phyloP scores from a whole-genome alignment of 441 rosid genomes.

The Jatropha podagrica region DNA sequence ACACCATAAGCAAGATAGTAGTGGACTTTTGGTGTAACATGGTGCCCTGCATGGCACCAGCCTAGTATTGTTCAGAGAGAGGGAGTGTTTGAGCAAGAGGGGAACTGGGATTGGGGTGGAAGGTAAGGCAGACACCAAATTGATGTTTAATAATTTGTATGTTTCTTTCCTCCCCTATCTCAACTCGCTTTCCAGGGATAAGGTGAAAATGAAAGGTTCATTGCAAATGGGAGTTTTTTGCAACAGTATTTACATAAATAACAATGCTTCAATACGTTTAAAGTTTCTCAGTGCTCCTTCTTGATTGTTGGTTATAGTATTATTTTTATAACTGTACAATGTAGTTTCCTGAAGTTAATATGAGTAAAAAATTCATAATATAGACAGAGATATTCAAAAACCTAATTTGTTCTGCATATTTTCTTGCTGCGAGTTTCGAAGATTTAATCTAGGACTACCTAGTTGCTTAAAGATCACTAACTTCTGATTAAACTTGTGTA shows the following conservation, averaged over 20 bases:
- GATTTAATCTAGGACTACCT: too few species aligned
- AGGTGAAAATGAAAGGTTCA: not conserved
- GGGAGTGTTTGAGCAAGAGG: too few species aligned
- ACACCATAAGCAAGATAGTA: not conserved
- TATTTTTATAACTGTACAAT: not conserved
- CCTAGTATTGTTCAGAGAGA: not conserved
- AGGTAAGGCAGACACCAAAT: not conserved
- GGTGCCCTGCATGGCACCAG: not conserved
- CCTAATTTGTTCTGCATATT: not conserved
- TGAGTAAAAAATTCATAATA: not conserved
- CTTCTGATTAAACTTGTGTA: not conserved
- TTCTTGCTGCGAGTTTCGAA: not conserved
- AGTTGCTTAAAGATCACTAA: too few species aligned
- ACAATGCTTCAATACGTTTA: not conserved
- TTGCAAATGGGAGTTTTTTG: not conserved
- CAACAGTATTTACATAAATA: not conserved
- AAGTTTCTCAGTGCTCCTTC: not conserved
- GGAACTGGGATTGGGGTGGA: not conserved
- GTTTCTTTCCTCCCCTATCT: not conserved
- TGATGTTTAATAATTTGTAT: not conserved
- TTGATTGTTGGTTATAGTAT: not conserved
- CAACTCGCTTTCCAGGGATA: not conserved
- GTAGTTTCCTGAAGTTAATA: slow-evolving; percentile 5
- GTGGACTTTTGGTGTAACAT: not conserved
- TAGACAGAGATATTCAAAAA: not conserved